Evolutionary conservation across 352 stramenopile species (phyloP), one percentile per base, ranked within the genome.

Genomic region (Aphanomyces cochlioides): DNA sequence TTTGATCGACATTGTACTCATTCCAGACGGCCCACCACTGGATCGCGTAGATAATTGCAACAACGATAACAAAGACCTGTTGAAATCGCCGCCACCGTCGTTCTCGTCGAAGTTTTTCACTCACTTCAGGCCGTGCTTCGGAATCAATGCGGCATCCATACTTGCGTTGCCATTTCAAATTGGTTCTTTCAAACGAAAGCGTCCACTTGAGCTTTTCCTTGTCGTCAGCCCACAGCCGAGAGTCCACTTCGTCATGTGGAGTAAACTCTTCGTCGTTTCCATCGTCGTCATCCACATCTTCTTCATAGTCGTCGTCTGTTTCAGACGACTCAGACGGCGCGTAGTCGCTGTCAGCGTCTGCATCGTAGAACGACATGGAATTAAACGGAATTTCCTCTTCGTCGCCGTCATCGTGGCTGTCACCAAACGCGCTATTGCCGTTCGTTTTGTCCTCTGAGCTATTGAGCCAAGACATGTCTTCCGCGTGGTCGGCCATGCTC

Each of bases 111-210:
- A 64, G 43, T 13, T 56, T 54, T 2, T 17, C 47, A 58, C 50
- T 63, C 15, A 53, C 47, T 50, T 63, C 45, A 3, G 64, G 64
- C 39, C 47, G 64, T 19, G 64, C 64, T 19, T 70, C 64, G 19
- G 64, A 70, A 43, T 70, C 64, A 36, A 70, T 70, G 37, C 54
- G 48, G 8, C 15, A 70, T 17, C 64, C 64, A n/a, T 70, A 63
- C 54, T 70, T 63, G 48, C 64, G 64, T 41, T 56, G 38, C 64
- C 64, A 70, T 41, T 28, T 21, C 17, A 34, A 17, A 47, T 39
- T 70, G 19, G 28, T 47, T 2, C 64, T 47, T 34, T 70, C 64
- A 39, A 47, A 70, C 54, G 21, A 3, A 5, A 34, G 5, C 40
- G 34, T 38, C 64, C 64, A 70, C 17, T 64, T 15, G 5, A 21